A percentile compares a stretch with the other conserved stretches of the same genome.
These are phyloP conservation scores for Daldinia eschscholtzii DNA, from an alignment of 2,329 filamentous ascomycete species.

Conservation along the genomic window DNA sequence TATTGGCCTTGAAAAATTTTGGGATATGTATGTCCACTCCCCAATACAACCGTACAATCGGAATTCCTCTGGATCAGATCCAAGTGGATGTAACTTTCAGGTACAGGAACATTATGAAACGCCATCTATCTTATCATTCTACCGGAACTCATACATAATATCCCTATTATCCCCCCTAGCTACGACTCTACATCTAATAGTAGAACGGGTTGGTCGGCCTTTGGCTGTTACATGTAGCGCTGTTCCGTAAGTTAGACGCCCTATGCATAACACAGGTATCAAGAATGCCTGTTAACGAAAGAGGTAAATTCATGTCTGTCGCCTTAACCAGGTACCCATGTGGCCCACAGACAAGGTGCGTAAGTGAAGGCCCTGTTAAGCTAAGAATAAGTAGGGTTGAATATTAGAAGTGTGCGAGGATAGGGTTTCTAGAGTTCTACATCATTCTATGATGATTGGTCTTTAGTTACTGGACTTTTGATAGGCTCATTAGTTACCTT, in stretches of 20 bases:
- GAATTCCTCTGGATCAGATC: conserved; percentile 34
- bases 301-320: conserved; percentile 14
- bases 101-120: conserved; percentile 33
- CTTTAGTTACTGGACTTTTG: conserved; percentile 18
- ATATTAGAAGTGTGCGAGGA: conserved; percentile 15
- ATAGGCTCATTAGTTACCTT: conserved; percentile 36
- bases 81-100: conserved; percentile 39
- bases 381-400: conserved; percentile 4
- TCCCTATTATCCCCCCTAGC: conserved; percentile 35
- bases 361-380: conserved; percentile 19
- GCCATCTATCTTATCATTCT: conserved; percentile 19
- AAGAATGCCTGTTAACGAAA: not conserved
- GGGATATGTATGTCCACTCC: conserved; percentile 30
- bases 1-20: conserved; percentile 33
- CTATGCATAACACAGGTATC: conserved; percentile 22
- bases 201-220: conserved; percentile 27
- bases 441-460: conserved; percentile 22
- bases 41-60: conserved; percentile 26
- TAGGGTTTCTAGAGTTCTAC: conserved; percentile 24
- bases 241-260: conserved; percentile 26
- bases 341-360: conserved; percentile 10
- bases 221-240: conserved; percentile 38
- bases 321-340: not conserved
- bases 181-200: conserved; percentile 33
- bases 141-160: conserved; percentile 31